Evolutionary conservation across 768 basidiomycete genomes (phyloP).

Genomic region (Lactifluus subvellereus): DNA sequence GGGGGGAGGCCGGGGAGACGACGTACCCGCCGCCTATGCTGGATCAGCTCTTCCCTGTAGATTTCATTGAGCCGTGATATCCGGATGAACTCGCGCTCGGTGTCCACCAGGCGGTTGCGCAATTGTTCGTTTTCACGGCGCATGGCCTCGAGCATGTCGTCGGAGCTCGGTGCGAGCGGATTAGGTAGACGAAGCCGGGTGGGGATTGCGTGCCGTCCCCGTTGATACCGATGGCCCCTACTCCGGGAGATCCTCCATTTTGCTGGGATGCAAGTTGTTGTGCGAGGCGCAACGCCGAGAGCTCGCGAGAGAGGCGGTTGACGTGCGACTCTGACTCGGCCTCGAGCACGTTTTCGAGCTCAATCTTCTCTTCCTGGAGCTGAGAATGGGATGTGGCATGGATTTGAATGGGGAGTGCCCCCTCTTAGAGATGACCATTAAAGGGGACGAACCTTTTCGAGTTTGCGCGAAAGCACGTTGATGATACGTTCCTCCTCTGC

Average conservation of each 20-base stretch:
- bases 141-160: conserved; percentile 70
- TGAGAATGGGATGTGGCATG: conserved; percentile 29
- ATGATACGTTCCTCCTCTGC: conserved; percentile 88
- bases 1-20: background rate
- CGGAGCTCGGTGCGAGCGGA: conserved; percentile 37
- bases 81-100: conserved; percentile 72
- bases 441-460: conserved; percentile 59
- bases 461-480: conserved; percentile 73
- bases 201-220: conserved; percentile 24
- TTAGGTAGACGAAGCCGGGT: conserved; percentile 25
- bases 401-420: background rate
- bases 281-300: conserved; percentile 55
- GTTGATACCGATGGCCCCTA: conserved; percentile 22
- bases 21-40: conserved; percentile 67
- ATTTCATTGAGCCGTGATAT: conserved; percentile 73
- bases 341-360: conserved; percentile 73
- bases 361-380: conserved; percentile 82
- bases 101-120: conserved; percentile 58
- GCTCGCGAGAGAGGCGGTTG: conserved; percentile 65
- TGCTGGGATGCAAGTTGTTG: conserved; percentile 43
- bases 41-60: conserved; percentile 79
- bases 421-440: background rate
- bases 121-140: conserved; percentile 74
- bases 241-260: conserved; percentile 25
- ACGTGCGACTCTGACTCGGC: conserved; percentile 86